Evolutionary conservation across 176 grass and related monocot species (phyloP), one percentile per base, ranked within the genome.

Genomic region (Thinopyrum elongatum): DNA sequence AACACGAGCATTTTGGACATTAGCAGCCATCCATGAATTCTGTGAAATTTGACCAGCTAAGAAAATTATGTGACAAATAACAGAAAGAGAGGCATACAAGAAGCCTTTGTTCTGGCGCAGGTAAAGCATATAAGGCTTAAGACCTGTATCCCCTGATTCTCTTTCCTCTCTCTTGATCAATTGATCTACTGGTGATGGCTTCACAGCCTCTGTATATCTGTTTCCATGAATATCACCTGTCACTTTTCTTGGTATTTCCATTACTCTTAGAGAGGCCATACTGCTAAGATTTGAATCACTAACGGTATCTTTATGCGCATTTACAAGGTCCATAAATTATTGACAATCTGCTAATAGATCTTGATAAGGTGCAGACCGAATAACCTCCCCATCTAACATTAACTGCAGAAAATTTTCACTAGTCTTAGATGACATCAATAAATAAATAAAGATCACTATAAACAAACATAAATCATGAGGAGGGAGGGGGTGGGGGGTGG

Each of bases 21-120:
- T 94, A 41, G 97, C 88, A 83, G 97, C 97, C 92, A 99, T 92
- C 94, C 97, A 96, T 74, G 92, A 88, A 72, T 95, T 98, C 73
- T 95, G 97, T 55, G 93, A 99, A 88, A 99, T 90, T 91, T 99
- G 97, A 9, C 79, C 97, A 71, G 64, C n/a, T 82, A 90, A 4
- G 78, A 99, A 96, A 76, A 92, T 55, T 62, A 92, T 46, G 64
- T 94, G 94, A 65, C 63, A 86, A 33, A 96, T 80, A 83, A 65
- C 71, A 53, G 34, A n/a, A 17, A 99, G 15, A 60, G 67, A 94
- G 70, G 39, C 70, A 80, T 92, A 96, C 7, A 96, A 30, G 57
- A 91, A 94, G 38, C 97, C 97, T 79, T 96, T 98, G 25, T 91
- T 92, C 76, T 98, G 94, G 29, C 57, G 2, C 59, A 98, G 87